Evolutionary conservation across 306 rosid genomes (phyloP), one percentile per base, ranked within the genome.

Genomic region (Lagenaria siceraria): DNA sequence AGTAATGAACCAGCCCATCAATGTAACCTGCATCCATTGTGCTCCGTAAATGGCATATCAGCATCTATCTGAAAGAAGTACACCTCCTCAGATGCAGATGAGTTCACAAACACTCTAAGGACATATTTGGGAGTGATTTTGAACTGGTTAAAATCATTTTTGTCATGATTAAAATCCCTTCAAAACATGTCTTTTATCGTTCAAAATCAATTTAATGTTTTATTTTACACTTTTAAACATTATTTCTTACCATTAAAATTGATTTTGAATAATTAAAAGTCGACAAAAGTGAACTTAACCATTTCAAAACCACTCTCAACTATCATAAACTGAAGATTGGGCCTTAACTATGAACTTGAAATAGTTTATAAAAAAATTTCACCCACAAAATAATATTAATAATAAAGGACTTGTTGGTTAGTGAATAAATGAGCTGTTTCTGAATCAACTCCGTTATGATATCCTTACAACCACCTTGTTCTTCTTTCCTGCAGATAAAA

Each of bases 401-500:
- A 61, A 61, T 29, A 73, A 60, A 27, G 68, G 77, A 60, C 65
- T 81, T 17, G 60, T 72, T 70, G 35, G 74, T 68, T 69, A 69
- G 13, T n/a, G 54, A 66, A 84, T 78, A 74, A 84, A 82, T 76
- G 69, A 18, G 81, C 58, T 62, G 33, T 10, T 76, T 48, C 35
- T 25, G 53, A 9, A 55, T 59, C 17, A 12, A 56, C 58, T 33
- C 60, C 25, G 11, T 83, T 85, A 90, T 24, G 89, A 87, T 80
- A 95, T 87, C 78, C 92, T 80, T 36, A 95, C 96, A 61, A 95
- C 83, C 80, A 95, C 96, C 91, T 95, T 95, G 79, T 95, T 95
- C 89, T 95, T 95, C 86, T 90, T 95, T 68, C 98, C 98, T 0
- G 97, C 97, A 48, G 98, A 95, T 75, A 95, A 77, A 77, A 95